phyloP scores from a whole-genome alignment of 805 yeast species.

The Kluyveromyces lactis region DNA sequence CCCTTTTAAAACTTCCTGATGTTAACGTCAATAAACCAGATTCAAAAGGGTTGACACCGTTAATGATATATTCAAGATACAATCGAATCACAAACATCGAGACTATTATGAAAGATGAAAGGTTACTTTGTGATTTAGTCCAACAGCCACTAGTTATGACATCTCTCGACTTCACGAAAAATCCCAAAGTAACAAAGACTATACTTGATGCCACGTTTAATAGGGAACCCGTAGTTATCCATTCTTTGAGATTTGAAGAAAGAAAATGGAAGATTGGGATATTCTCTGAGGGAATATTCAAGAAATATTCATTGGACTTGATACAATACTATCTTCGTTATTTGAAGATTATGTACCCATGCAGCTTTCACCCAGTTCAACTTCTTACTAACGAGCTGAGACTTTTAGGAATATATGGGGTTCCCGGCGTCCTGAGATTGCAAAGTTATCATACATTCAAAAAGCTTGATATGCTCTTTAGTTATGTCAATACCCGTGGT shows the following conservation, averaged over 20 bases:
- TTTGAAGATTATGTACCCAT: constrained; percentile 10
- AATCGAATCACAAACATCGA: constrained; percentile 53
- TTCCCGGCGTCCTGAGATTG: constrained; percentile 8
- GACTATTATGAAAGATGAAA: constrained; percentile 39
- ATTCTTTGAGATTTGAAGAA: constrained; percentile 16
- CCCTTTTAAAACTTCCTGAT: constrained; percentile 31
- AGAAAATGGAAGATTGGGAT: constrained; percentile 16
- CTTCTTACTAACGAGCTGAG: constrained; percentile 9
- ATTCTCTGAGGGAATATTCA: constrained; percentile 3
- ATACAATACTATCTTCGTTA: constrained; percentile 15
- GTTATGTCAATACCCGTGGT: not conserved
- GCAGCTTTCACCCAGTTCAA: constrained; percentile 20
- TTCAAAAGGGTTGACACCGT: constrained; percentile 52
- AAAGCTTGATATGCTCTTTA: not conserved
- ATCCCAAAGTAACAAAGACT: constrained; percentile 15
- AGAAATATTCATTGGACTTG: constrained; percentile 9
- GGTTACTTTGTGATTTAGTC: constrained; percentile 37
- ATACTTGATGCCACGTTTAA: constrained; percentile 11
- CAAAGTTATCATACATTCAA: constrained; percentile 7
- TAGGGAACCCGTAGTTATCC: constrained; percentile 10
- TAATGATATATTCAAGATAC: constrained; percentile 63
- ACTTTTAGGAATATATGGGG: constrained; percentile 7
- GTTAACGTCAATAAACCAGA: constrained; percentile 56
- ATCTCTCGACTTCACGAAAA: constrained; percentile 41
- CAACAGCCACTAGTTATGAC: constrained; percentile 29